Base-by-base conservation (phyloP, 768 basidiomycete genomes). In the Xerocomellus chrysenteron region DNA sequence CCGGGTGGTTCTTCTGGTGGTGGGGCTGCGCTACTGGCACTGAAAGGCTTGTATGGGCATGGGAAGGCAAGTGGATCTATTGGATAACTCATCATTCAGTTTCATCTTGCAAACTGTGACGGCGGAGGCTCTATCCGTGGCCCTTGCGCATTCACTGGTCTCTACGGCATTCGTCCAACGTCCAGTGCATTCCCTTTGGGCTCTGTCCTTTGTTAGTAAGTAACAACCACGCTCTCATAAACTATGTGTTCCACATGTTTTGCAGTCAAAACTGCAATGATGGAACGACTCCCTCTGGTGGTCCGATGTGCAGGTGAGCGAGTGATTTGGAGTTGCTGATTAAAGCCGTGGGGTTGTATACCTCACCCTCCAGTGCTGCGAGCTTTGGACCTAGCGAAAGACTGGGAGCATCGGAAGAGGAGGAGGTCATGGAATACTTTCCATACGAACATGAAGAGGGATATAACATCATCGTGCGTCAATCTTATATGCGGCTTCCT, bases 281-380 rank as follows among this genome's bases (percentile, higher is more conserved):
- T 26, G 57, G 57, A 3, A 44, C 36, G 4, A 2, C 24, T 47
- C 0, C 36, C 21, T 56, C 69, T 2, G 24, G 48, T 9, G 68
- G 68, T 5, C 69, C 67, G 16, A 71, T 69, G 62, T 71, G 69
- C 46, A 47, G 55, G 32, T 69, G 67, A 28, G 65, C 62, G 16
- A 60, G 69, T 42, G 69, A 71, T 26, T 45, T 69, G 56, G 48
- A 55, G 16, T 60, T 69, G 45, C 30, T 69, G 32, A 57, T 67
- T 5, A 53, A 52, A 36, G 54, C 52, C 8, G 57, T 63, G 71
- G 62, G 2, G 59, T 74, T 4, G 74, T 75, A 2, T 65, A 33
- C 78, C 80, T 8, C 71, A 74, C 12, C 76, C 80, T 19, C 80
- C 81, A 0, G 63, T 76, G 35, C 51, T 61, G 14, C 71, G 81